Evolutionary conservation across 305 asterid species (phyloP).

Genomic region (Nicotiana rustica): DNA sequence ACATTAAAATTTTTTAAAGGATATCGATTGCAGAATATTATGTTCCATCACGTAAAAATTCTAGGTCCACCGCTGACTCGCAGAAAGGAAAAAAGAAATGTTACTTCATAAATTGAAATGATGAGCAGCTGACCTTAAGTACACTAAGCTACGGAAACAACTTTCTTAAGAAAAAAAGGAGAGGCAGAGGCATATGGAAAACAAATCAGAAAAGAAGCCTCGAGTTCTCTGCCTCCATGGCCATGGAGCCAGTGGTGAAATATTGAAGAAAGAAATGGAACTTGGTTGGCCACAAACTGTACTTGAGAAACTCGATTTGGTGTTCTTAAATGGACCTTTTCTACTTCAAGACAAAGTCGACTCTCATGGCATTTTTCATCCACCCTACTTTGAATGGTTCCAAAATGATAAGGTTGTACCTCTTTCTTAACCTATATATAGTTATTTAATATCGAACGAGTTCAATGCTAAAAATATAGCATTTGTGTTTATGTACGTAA

Average conservation of each 20-base stretch:
- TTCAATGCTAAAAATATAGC: no score
- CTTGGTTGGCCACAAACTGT: constrained; percentile 39
- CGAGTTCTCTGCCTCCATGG: constrained; percentile 45
- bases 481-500: no score
- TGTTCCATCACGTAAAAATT: no score
- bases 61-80: no score
- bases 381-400: constrained; percentile 52
- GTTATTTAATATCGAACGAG: no score
- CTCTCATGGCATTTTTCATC: constrained; percentile 41
- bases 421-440: no score
- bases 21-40: no score
- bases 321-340: constrained; percentile 40
- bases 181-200: background rate
- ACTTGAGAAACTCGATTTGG: constrained; percentile 37
- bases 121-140: background rate
- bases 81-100: no score
- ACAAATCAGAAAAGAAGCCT: constrained; percentile 27
- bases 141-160: background rate
- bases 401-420: background rate
- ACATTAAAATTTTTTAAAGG: no score
- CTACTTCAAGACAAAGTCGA: constrained; percentile 40
- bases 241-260: background rate
- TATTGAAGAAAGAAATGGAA: constrained; percentile 27
- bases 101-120: no score
- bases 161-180: background rate